Percentiles rank a stretch among this genome's conserved stretches.
These are phyloP conservation scores for Tricholoma matsutake DNA, from an alignment of 768 basidiomycete species.

Conservation along the genomic window DNA sequence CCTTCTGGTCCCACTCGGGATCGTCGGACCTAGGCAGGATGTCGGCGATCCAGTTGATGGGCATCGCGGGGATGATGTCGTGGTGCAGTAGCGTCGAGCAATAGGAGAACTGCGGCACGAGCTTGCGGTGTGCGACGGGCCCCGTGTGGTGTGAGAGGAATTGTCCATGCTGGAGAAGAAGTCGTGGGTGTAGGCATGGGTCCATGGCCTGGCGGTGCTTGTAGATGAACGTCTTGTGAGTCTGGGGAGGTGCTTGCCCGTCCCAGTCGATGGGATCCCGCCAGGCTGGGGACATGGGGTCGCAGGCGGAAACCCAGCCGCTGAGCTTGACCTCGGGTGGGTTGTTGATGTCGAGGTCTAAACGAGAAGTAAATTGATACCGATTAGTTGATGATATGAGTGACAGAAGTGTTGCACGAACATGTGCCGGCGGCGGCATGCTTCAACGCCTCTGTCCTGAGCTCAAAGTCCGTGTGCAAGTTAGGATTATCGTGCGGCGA, in stretches of 20 bases:
- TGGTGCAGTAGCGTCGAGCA: constrained; percentile 46
- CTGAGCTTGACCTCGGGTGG: constrained; percentile 26
- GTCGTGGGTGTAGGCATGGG: constrained; percentile 41
- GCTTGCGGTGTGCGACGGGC: constrained; percentile 36
- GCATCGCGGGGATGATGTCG: constrained; percentile 47
- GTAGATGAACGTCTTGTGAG: constrained; percentile 42
- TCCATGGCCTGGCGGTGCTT: constrained; percentile 43
- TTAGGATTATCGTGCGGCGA: constrained; percentile 50
- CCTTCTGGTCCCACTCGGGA: constrained; percentile 58
- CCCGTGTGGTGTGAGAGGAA: constrained; percentile 48
- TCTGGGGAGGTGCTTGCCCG: constrained; percentile 12
- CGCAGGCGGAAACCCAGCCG: constrained; percentile 41
- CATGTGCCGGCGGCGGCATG: constrained; percentile 37
- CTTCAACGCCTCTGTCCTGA: constrained; percentile 30
- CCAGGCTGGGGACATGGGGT: constrained; percentile 31
- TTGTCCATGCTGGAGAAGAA: constrained; percentile 43
- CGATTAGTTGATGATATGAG: not conserved
- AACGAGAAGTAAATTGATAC: not conserved
- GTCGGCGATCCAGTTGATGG: constrained; percentile 42
- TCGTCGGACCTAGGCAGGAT: constrained; percentile 36
- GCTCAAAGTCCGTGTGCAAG: constrained; percentile 33
- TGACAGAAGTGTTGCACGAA: constrained; percentile 17
- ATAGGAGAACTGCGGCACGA: constrained; percentile 52
- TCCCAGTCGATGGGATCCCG: constrained; percentile 26
- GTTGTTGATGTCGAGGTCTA: constrained; percentile 32